These are phyloP conservation scores for Globisporangium barbulae DNA, from an alignment of 352 stramenopile genomes.

Conservation along the genomic window DNA sequence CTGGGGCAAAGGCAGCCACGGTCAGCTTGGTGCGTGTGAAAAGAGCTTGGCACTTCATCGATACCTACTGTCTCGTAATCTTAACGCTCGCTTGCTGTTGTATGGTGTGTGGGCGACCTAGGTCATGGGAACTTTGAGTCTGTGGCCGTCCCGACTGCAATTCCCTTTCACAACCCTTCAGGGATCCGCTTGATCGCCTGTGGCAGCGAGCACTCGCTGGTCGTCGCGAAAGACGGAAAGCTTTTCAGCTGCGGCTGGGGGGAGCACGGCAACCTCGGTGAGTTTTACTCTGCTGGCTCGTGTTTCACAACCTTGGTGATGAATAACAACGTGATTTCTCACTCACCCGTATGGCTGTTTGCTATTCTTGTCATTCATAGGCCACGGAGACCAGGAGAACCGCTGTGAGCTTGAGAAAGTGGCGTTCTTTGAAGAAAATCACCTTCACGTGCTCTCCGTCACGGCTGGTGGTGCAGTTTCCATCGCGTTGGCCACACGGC, in stretches of 20 bases:
- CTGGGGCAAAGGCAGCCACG: slow-evolving; percentile 79
- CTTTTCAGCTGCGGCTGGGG: slow-evolving; percentile 81
- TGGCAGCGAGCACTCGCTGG: slow-evolving; percentile 71
- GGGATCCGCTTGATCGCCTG: slow-evolving; percentile 50
- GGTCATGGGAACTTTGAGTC: slow-evolving; percentile 18
- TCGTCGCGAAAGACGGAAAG: slow-evolving; percentile 43
- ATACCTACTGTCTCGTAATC: no score
- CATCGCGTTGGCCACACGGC: slow-evolving; percentile 30
- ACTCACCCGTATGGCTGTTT: not conserved
- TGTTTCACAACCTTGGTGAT: not conserved
- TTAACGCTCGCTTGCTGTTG: not conserved
- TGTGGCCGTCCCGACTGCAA: slow-evolving; percentile 3
- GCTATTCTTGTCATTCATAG: slow-evolving; percentile 19
- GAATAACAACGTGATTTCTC: not conserved
- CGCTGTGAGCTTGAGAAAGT: slow-evolving; percentile 34
- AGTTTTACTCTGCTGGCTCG: slow-evolving; percentile 5
- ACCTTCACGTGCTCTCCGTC: slow-evolving; percentile 31
- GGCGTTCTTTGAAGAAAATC: slow-evolving; percentile 35
- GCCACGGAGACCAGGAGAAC: slow-evolving; percentile 55
- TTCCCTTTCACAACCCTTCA: slow-evolving; percentile 22
- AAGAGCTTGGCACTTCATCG: no score
- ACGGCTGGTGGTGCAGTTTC: slow-evolving; percentile 63
- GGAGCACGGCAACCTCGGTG: slow-evolving; percentile 84
- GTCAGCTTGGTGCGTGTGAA: slow-evolving; percentile 34
- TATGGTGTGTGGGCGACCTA: not conserved